Evolutionary conservation across 805 yeast genomes (phyloP).

Genomic region (Pichia heedii): DNA sequence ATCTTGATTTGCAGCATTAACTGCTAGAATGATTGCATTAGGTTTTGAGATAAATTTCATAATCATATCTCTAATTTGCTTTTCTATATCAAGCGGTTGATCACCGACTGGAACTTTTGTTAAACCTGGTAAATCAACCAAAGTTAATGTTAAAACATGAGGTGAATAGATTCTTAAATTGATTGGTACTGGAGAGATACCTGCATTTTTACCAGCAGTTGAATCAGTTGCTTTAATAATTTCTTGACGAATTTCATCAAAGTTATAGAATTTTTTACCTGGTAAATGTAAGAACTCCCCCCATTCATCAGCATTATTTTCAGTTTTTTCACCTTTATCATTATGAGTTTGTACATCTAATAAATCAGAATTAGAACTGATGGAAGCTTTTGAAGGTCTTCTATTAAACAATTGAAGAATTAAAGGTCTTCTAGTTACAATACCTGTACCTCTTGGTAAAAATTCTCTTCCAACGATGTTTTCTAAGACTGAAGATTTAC

Average conservation of each 20-base stretch:
- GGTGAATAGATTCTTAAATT: constrained; percentile 91
- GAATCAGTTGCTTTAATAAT: constrained; percentile 88
- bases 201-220: constrained; percentile 72
- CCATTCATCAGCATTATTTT: constrained; percentile 82
- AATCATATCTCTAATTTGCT: constrained; percentile 86
- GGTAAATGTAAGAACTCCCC: constrained; percentile 95
- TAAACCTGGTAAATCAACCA: constrained; percentile 94
- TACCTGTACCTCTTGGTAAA: constrained; percentile 87
- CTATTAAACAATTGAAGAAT: constrained; percentile 73
- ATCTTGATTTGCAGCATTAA: constrained; percentile 94
- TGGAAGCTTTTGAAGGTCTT: constrained; percentile 28
- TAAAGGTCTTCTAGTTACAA: constrained; percentile 83
- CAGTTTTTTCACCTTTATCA: constrained; percentile 43
- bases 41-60: constrained; percentile 92
- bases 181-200: constrained; percentile 88
- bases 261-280: constrained; percentile 76
- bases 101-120: constrained; percentile 99
- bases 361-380: constrained; percentile 26
- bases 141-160: constrained; percentile 83
- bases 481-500: constrained; percentile 83
- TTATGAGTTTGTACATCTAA: constrained; percentile 36
- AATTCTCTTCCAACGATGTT: constrained; percentile 89
- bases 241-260: constrained; percentile 81
- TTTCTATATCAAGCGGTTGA: constrained; percentile 95
- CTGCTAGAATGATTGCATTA: constrained; percentile 88